Conservation (phyloP, 306 rosid genomes). For the Lathyrus sativus region DNA sequence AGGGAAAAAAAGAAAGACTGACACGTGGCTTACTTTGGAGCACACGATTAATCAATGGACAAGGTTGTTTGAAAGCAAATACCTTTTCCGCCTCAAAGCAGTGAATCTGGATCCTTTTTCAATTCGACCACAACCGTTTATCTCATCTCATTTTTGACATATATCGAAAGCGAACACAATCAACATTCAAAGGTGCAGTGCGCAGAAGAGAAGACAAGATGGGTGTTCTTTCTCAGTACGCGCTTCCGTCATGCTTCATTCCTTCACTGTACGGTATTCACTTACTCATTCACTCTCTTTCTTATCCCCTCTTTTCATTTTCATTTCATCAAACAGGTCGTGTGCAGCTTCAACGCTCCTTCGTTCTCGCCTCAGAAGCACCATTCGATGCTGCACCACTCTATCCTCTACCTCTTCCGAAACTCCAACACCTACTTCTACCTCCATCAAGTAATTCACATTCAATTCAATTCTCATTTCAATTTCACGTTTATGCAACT, state of each 20-base stretch:
- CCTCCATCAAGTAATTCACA: constrained; percentile 55
- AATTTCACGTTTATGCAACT: not conserved
- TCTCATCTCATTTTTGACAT: no score
- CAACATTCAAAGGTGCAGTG: no score
- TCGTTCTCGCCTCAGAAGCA: constrained; percentile 36
- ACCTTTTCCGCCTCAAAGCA: no score
- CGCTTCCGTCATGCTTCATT: constrained; percentile 25
- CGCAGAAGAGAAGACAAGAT: constrained; percentile 14
- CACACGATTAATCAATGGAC: no score
- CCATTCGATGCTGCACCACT: constrained; percentile 54
- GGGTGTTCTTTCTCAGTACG: constrained; percentile 35
- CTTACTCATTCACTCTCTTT: not conserved
- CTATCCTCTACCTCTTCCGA: constrained; percentile 48
- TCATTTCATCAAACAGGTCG: constrained; percentile 45
- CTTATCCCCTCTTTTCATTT: constrained; percentile 4
- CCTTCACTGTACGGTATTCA: constrained; percentile 37
- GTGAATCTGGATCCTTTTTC: no score
- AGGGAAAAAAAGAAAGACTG: no score
- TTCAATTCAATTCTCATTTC: not conserved
- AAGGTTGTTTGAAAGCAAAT: no score
- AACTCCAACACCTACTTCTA: constrained; percentile 39
- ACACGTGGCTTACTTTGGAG: no score
- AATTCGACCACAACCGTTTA: no score
- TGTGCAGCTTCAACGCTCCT: constrained; percentile 43
- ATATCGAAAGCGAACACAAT: no score